Evolutionary conservation across 108 stramenopile species (phyloP).

Genomic region (Cyclotella cryptica): DNA sequence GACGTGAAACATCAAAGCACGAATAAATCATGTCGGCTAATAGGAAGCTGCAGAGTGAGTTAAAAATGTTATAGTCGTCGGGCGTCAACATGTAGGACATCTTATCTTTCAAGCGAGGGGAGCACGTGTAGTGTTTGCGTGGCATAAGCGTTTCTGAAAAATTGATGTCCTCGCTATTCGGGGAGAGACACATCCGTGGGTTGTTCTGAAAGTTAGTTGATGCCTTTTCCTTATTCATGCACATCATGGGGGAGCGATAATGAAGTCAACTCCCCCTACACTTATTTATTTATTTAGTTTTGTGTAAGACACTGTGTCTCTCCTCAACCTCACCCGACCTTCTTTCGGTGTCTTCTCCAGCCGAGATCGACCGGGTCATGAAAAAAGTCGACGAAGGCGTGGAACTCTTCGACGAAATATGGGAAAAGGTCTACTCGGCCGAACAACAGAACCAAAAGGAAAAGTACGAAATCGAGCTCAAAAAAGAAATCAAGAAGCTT

Average conservation of each 20-base stretch:
- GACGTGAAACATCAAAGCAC: not conserved
- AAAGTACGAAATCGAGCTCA: constrained; percentile 98
- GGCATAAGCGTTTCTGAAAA: no score
- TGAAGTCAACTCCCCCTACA: no score
- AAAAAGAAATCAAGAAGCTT: constrained; percentile 99
- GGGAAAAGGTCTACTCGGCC: constrained; percentile 97
- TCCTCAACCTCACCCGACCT: not conserved
- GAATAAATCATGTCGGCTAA: constrained; percentile 22
- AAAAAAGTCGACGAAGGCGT: constrained; percentile 99
- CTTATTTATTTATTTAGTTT: no score
- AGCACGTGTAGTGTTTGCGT: no score
- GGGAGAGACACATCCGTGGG: no score
- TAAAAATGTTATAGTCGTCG: not conserved
- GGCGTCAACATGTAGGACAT: not conserved
- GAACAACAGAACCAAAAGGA: constrained; percentile 97
- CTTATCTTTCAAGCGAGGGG: no score
- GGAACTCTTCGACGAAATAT: constrained; percentile 97
- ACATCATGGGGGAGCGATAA: no score
- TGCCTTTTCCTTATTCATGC: no score
- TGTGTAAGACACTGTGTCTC: not conserved
- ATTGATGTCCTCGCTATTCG: no score
- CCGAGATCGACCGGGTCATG: constrained; percentile 94
- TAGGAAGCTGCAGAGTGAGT: constrained; percentile 30
- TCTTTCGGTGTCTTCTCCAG: constrained; percentile 33
- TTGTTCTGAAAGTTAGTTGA: no score